phyloP scores from a whole-genome alignment of 225 moss, liverwort and hornwort genomes.

The Asterella californica region DNA sequence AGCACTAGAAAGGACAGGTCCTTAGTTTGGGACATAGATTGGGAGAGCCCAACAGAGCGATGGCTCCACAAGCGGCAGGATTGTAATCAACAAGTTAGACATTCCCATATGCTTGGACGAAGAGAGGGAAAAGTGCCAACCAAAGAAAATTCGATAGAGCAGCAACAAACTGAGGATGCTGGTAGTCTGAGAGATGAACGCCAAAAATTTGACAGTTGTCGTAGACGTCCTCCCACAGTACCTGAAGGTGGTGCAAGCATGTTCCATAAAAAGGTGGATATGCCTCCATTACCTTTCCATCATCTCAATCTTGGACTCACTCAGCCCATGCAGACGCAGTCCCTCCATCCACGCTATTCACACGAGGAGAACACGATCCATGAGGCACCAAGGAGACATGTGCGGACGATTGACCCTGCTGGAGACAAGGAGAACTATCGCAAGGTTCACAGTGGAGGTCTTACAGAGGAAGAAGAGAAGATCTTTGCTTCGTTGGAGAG shows the following conservation, averaged over 20 bases:
- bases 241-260: background rate
- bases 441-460: slow-evolving; percentile 20
- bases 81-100: background rate
- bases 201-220: slow-evolving; percentile 8
- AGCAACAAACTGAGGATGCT: background rate
- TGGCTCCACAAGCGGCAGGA: background rate
- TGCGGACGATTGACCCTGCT: slow-evolving; percentile 20
- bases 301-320: slow-evolving; percentile 10
- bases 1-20: background rate
- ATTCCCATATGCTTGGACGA: background rate
- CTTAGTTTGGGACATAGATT: slow-evolving; percentile 27
- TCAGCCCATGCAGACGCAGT: background rate
- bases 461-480: slow-evolving; percentile 60
- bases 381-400: too few relatives aligned
- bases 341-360: background rate
- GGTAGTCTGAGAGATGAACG: background rate
- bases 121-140: background rate
- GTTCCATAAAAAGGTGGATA: background rate
- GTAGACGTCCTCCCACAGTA: background rate
- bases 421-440: slow-evolving; percentile 56
- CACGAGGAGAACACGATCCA: background rate
- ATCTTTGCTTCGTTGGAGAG: slow-evolving; percentile 83
- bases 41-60: slow-evolving; percentile 16
- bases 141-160: background rate
- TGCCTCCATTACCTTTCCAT: background rate